Base-by-base conservation (phyloP, 225 moss, liverwort and hornwort genomes). In the Rhytidiadelphus loreus region DNA sequence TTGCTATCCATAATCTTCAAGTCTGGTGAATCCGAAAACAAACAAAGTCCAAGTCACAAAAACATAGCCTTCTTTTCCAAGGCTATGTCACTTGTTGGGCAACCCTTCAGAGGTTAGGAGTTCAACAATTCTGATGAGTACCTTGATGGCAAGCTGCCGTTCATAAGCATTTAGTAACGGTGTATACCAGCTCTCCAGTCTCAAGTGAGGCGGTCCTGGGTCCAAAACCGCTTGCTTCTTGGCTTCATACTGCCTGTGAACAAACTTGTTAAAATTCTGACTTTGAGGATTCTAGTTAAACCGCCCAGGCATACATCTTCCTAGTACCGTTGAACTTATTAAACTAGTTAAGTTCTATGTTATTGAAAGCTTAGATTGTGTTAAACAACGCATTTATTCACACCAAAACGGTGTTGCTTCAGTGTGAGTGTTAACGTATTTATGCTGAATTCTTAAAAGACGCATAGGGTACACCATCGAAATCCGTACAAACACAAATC, bases 101-200 rank as follows among this genome's bases (percentile, higher is more conserved):
- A 81, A 15, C 46, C 17, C 53, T 43, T 57, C 11, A 71, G 15
- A 90, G 11, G 46, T 80, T 55, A 69, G 20, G 35, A 52, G 35
- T 29, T 72, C 56, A 41, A 52, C 35, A 79, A 56, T 21, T 71
- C 52, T 13, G 35, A 89, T 80, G 43, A 74, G 35, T 81, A 95
- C 95, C 95, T 94, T 95, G 90, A 91, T 92, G 44, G 95, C 88
- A 79, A 96, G 95, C 79, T 96, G 91, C 10, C 89, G 93, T 89
- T 91, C 88, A 84, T 92, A 92, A 29, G 92, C 90, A 81, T 90
- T 89, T 63, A 73, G 43, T 16, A 96, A 76, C 55, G 95, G 96
- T 35, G 91, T 91, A 78, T 90, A 96, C 97, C 97, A 97, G 41
- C 93, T 95, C 48, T 97, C 95, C 23, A 97, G 33, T 89, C 93